Base-by-base conservation (phyloP, 2,329 filamentous ascomycete species). In the Epichloe aotearoae region DNA sequence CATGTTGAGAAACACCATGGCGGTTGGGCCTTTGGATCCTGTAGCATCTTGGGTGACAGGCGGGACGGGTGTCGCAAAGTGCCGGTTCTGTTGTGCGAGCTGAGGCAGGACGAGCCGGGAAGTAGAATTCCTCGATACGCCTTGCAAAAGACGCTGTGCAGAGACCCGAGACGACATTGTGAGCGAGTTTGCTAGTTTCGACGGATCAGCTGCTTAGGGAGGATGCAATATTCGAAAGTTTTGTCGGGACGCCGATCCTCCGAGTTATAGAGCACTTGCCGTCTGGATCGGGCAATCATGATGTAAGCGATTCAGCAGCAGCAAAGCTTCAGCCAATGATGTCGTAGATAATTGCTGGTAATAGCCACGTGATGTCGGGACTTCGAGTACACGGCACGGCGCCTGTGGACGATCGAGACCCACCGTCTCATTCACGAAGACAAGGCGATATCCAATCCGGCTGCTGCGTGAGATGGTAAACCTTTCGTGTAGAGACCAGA, bases 1-100 rank as follows among this genome's bases (percentile, higher is more conserved):
- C 93, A 98, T 98, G 70, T 98, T 98, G 71, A 98, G 80, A 63
- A 98, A 96, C 14, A 98, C 93, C 82, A 98, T 97, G 42, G 93
- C 93, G 4, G 93, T 98, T 7, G 90, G 89, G 0, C 91, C 91
- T 63, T 87, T 75, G 41, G 76, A 77, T 12, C 77, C 79, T 1
- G 79, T 79, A 6, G 78, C 74, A 75, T 88, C 77, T 66, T 94
- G 88, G 0, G 86, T 90, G 20, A 93, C 88, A 7, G 88, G 86
- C 11, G 86, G 85, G 4, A 80, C 81, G 19, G 65, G 59, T 39
- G 67, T 70, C 49, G 68, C 67, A 47, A 71, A 56, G 34, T 61
- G 55, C 54, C 67, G 60, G 50, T 53, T 60, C 49, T 68, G 61
- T 46, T 57, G 57, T 42, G 59, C 56, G 33, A 64, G 55, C 51